Evolutionary conservation across 78 protist species (phyloP).

Genomic region (Cavenderia fasciculata): DNA sequence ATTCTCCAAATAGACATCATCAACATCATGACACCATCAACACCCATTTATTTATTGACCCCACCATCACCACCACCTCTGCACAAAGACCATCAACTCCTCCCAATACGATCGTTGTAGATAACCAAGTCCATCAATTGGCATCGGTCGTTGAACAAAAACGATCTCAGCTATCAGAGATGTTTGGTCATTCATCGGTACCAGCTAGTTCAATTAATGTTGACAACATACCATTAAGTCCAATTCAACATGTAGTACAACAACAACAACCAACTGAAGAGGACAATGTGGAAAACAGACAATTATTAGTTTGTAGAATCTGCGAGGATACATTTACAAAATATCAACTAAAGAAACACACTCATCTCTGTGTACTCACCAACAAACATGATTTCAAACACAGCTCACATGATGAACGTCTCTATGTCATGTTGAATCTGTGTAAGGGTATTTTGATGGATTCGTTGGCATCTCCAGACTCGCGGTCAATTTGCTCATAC

Average conservation of each 20-base stretch:
- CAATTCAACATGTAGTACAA: not conserved
- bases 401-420: slow-evolving; percentile 40
- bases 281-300: slow-evolving; percentile 2
- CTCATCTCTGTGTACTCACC: slow-evolving; percentile 31
- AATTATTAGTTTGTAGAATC: slow-evolving; percentile 61
- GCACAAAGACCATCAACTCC: no score
- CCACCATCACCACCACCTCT: no score
- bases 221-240: not conserved
- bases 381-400: slow-evolving; percentile 60
- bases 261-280: not conserved
- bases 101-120: no score
- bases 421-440: slow-evolving; percentile 8
- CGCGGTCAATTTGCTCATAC: not conserved
- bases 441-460: slow-evolving; percentile 11
- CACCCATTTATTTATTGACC: no score
- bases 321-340: slow-evolving; percentile 46
- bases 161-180: no score
- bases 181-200: no score
- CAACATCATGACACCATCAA: no score
- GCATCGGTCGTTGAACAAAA: no score
- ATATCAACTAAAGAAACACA: slow-evolving; percentile 34
- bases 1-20: no score
- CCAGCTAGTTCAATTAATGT: no score
- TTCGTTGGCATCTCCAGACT: slow-evolving; percentile 26
- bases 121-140: no score